Evolutionary conservation across 805 yeast genomes (phyloP).

Genomic region (Nakazawaea anatomiae): DNA sequence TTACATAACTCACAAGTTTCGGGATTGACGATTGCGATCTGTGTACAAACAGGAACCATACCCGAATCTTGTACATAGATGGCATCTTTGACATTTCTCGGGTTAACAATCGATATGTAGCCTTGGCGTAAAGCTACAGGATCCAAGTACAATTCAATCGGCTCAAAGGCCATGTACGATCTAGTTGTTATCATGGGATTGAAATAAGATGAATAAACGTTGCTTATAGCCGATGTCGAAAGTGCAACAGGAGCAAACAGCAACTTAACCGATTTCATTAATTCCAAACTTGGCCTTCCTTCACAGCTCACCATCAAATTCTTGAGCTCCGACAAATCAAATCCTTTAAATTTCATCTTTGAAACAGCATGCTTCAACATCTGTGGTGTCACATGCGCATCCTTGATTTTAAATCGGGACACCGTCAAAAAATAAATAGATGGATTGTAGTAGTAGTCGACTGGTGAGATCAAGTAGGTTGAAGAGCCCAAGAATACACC

Average conservation of each 20-base stretch:
- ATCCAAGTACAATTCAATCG: constrained; percentile 81
- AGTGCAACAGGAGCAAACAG: constrained; percentile 61
- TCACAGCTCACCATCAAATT: constrained; percentile 82
- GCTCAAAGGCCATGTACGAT: constrained; percentile 83
- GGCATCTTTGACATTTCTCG: constrained; percentile 60
- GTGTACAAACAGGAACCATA: constrained; percentile 91
- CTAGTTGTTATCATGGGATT: constrained; percentile 83
- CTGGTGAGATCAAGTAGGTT: constrained; percentile 74
- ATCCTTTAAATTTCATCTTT: constrained; percentile 53
- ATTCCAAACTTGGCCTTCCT: constrained; percentile 62
- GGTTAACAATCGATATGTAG: constrained; percentile 70
- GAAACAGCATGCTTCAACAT: constrained; percentile 73
- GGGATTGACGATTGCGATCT: constrained; percentile 91
- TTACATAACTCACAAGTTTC: constrained; percentile 76
- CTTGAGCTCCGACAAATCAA: constrained; percentile 55
- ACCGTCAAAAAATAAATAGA: constrained; percentile 61
- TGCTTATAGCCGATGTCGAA: constrained; percentile 62
- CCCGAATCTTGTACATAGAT: constrained; percentile 90
- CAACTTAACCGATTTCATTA: constrained; percentile 52
- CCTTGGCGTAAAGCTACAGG: constrained; percentile 90
- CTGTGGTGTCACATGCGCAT: constrained; percentile 77
- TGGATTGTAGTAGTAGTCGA: constrained; percentile 73
- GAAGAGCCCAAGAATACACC: constrained; percentile 87
- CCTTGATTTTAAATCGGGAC: constrained; percentile 76
- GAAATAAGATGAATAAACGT: constrained; percentile 71